These are phyloP conservation scores for Fusarium sp. DNA, from an alignment of 2,329 filamentous ascomycete species.

Conservation along the genomic window DNA sequence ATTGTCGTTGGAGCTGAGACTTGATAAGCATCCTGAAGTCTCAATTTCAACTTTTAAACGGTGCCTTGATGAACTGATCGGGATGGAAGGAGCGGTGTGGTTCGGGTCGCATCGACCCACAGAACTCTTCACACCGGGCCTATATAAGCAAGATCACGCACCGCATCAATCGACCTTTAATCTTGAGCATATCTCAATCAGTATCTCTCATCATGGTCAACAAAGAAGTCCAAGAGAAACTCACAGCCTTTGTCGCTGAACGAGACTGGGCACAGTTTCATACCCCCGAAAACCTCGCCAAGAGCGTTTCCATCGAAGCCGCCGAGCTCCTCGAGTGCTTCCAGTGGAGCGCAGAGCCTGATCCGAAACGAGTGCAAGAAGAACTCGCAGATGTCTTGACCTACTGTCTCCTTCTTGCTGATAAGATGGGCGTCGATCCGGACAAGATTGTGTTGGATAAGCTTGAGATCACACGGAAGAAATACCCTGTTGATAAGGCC, in stretches of 20 bases:
- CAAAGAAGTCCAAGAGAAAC: neutral
- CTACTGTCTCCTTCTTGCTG: neutral
- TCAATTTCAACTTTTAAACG: no score
- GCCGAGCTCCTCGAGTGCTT: neutral
- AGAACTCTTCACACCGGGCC: neutral
- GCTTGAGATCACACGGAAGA: neutral
- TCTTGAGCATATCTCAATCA: neutral
- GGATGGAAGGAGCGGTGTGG: neutral
- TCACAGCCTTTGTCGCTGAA: neutral
- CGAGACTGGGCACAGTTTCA: conserved; percentile 1
- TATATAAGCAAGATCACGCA: neutral
- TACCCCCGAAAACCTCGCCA: neutral
- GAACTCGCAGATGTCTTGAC: neutral
- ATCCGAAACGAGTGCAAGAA: neutral
- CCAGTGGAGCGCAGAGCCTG: neutral
- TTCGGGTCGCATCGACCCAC: neutral
- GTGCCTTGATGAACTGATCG: neutral
- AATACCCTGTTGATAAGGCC: neutral
- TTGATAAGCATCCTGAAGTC: no score
- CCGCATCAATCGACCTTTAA: rapidly evolving
- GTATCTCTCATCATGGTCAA: neutral
- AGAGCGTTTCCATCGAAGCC: neutral
- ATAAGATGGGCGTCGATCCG: neutral
- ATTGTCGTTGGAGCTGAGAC: no score
- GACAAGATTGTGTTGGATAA: neutral